phyloP scores from a whole-genome alignment of 129 eudicot species.

The Tagetes patula region DNA sequence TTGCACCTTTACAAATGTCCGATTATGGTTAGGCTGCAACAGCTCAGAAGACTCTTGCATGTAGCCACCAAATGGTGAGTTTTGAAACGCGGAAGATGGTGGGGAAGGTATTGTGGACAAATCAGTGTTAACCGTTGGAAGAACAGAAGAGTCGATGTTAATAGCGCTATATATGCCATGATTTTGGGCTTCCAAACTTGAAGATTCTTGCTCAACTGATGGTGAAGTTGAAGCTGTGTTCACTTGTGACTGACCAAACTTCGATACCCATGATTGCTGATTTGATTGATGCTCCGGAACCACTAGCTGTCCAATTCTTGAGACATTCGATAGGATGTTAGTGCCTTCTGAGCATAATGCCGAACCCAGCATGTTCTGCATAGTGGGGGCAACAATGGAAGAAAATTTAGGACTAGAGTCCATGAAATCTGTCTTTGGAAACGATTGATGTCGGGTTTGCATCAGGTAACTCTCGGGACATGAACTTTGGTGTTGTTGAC shows the following conservation, averaged over 20 bases:
- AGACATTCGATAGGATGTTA: conserved; percentile 54
- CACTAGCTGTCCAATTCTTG: conserved; percentile 47
- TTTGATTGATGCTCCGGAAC: conserved; percentile 51
- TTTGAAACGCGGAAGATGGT: not conserved
- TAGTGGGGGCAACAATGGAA: conserved; percentile 41
- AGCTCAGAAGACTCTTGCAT: conserved; percentile 80
- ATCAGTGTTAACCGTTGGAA: conserved; percentile 62
- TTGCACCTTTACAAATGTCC: conserved; percentile 83
- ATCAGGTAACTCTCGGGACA: conserved; percentile 52
- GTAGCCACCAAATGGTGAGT: conserved; percentile 49
- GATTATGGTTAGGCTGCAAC: conserved; percentile 44
- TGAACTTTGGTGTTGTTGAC: conserved; percentile 42
- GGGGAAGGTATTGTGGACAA: conserved; percentile 64
- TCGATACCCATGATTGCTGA: conserved; percentile 68
- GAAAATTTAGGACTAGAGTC: conserved; percentile 45
- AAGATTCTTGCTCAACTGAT: conserved; percentile 57
- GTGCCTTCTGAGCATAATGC: conserved; percentile 51
- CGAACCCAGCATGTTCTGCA: conserved; percentile 64
- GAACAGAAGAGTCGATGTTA: conserved; percentile 67
- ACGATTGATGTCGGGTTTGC: conserved; percentile 54
- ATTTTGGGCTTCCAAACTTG: conserved; percentile 69
- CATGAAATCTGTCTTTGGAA: conserved; percentile 52
- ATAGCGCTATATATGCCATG: conserved; percentile 54
- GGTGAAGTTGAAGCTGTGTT: conserved; percentile 47
- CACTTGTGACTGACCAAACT: conserved; percentile 52